phyloP scores from a whole-genome alignment of 768 basidiomycete genomes.

The Tricholomella constricta region DNA sequence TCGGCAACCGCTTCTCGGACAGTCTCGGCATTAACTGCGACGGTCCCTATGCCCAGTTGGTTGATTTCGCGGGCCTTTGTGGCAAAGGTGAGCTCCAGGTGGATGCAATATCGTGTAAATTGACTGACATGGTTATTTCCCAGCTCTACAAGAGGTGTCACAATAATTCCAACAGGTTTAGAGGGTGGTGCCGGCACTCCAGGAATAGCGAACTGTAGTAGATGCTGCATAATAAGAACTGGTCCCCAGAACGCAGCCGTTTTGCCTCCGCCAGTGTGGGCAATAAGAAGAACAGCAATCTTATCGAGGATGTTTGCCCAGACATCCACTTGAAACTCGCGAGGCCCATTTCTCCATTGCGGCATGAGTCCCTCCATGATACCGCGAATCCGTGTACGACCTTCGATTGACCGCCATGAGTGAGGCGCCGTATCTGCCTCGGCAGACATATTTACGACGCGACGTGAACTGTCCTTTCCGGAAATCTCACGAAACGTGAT shows the following conservation, averaged over 20 bases:
- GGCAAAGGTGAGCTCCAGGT: background rate
- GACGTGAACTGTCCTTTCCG: background rate
- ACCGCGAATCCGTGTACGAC: background rate
- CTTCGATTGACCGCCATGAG: constrained; percentile 5
- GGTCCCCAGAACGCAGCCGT: constrained; percentile 1
- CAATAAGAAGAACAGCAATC: background rate
- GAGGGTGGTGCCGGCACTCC: constrained; percentile 10
- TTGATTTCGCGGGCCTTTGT: background rate
- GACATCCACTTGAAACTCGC: background rate
- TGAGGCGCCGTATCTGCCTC: background rate
- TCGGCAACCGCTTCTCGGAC: background rate
- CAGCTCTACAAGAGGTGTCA: constrained; percentile 26
- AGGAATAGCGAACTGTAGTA: constrained; percentile 5
- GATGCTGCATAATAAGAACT: constrained; percentile 20
- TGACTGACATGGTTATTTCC: constrained; percentile 23
- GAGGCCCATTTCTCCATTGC: constrained; percentile 4
- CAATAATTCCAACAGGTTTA: constrained; percentile 19
- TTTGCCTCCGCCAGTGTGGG: background rate
- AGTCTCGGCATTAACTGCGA: background rate
- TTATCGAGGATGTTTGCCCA: background rate
- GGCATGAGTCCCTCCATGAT: constrained; percentile 1
- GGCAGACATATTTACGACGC: background rate
- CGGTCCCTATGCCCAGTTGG: background rate
- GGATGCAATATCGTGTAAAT: background rate
- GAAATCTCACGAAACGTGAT: no score